Conservation (phyloP, 345 rosid genomes). For the Populus davidiana region DNA sequence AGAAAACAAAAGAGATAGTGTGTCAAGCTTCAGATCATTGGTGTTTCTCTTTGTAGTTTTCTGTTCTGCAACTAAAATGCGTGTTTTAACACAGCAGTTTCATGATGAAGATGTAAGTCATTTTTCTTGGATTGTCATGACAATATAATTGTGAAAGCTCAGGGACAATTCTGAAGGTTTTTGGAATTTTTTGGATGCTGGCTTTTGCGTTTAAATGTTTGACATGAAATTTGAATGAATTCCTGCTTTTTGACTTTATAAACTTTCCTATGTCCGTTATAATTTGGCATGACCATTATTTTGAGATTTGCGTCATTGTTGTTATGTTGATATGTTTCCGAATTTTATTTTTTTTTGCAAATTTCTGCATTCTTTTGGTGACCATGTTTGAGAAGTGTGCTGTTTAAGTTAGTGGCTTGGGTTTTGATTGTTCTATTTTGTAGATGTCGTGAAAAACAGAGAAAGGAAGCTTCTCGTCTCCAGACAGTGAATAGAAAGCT, state of each 20-base stretch:
- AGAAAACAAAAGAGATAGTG: not conserved
- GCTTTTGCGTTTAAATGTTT: not conserved
- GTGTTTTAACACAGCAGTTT: too few relatives aligned
- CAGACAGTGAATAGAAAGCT: constrained; percentile 89
- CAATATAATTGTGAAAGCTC: not conserved
- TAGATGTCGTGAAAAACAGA: constrained; percentile 97
- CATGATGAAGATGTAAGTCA: not conserved
- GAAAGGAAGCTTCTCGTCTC: constrained; percentile 90
- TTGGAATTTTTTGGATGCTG: not conserved
- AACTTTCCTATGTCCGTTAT: not conserved
- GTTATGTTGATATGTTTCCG: not conserved
- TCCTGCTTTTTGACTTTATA: not conserved
- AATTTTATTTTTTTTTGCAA: not conserved
- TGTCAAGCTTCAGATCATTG: not conserved
- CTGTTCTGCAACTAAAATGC: not conserved
- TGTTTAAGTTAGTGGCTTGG: not conserved
- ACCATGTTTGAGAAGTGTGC: not conserved
- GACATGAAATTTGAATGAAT: not conserved
- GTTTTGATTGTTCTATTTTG: not conserved
- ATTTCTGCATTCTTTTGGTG: not conserved
- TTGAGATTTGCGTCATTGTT: too few relatives aligned
- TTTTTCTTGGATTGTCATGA: not conserved
- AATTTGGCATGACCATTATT: not conserved
- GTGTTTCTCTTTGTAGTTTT: not conserved
- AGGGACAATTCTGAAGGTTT: not conserved